Evolutionary conservation across 1,139 yeast species (phyloP).

Genomic region (Yamadazyma atlantica): DNA sequence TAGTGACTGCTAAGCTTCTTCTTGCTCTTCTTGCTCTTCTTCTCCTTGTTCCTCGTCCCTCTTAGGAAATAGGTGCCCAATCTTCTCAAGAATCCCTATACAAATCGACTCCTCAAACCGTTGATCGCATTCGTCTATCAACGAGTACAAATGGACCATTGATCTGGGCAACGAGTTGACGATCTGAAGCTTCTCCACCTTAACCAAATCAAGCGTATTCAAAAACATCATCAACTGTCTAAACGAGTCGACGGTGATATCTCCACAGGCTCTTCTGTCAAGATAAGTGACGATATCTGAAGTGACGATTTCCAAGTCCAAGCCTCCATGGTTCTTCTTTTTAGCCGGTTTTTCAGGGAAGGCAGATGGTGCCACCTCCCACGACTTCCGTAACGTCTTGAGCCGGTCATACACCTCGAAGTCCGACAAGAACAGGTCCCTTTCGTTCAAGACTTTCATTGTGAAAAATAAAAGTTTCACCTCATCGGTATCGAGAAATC

Average conservation of each 20-base stretch:
- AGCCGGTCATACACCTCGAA: conserved; percentile 69
- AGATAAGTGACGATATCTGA: conserved; percentile 58
- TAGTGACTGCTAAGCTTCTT: too few relatives aligned
- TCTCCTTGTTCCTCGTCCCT: conserved; percentile 35
- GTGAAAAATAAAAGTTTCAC: conserved; percentile 4
- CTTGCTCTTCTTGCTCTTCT: conserved; percentile 27
- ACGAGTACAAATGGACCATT: conserved; percentile 71
- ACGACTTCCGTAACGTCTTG: conserved; percentile 39
- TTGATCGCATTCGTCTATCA: conserved; percentile 90
- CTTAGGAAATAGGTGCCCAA: conserved; percentile 50
- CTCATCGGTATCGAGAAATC: too few relatives aligned
- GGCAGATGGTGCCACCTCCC: conserved; percentile 26
- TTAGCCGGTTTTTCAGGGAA: conserved; percentile 25
- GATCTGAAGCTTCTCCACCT: conserved; percentile 82
- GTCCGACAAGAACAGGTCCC: conserved; percentile 70
- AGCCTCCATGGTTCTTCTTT: conserved; percentile 37
- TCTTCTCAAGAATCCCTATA: conserved; percentile 51
- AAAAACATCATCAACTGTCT: conserved; percentile 51
- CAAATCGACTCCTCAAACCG: conserved; percentile 68
- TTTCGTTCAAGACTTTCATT: conserved; percentile 43
- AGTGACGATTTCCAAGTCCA: conserved; percentile 64
- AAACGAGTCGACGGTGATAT: conserved; percentile 49
- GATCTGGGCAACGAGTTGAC: conserved; percentile 78
- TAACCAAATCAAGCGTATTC: conserved; percentile 61
- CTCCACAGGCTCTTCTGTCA: conserved; percentile 42